Percentiles rank a stretch among this genome's conserved stretches.
Conservation (phyloP, 192 early-diverging fungal genomes). For the Geosiphon pyriformis region DNA sequence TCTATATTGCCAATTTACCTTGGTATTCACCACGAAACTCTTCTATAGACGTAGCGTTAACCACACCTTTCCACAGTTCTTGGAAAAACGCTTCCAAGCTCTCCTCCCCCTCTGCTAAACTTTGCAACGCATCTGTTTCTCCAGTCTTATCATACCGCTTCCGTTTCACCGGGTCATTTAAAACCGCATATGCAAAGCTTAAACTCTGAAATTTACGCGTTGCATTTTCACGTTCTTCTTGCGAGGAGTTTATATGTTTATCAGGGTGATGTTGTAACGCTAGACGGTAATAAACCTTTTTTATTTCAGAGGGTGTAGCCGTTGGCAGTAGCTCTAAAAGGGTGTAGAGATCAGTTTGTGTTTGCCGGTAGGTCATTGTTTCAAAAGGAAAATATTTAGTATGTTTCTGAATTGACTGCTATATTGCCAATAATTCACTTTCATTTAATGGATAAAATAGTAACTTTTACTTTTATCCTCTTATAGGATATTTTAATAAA, state of each 20-base stretch:
- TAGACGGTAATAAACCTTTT: constrained; percentile 83
- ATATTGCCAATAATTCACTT: no score
- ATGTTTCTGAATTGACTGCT: no score
- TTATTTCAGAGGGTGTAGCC: constrained; percentile 47
- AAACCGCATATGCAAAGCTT: constrained; percentile 67
- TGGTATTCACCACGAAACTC: constrained; percentile 68
- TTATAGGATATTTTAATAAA: no score
- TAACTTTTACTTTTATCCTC: no score
- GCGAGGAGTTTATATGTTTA: constrained; percentile 61
- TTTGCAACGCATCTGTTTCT: constrained; percentile 30
- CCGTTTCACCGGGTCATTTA: constrained; percentile 62
- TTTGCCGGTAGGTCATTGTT: no score
- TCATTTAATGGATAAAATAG: no score
- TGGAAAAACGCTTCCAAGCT: constrained; percentile 80
- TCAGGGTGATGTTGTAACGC: constrained; percentile 87
- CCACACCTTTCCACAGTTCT: constrained; percentile 66
- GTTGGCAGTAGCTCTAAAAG: background rate
- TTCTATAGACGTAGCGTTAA: constrained; percentile 68
- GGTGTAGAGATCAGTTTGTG: constrained; percentile 13
- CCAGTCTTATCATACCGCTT: constrained; percentile 75
- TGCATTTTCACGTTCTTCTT: constrained; percentile 48
- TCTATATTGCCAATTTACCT: constrained; percentile 29
- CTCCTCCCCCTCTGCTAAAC: constrained; percentile 36
- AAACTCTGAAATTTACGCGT: constrained; percentile 72
- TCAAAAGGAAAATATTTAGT: no score